Evolutionary conservation across 192 early-diverging fungal genomes (phyloP).

Genomic region (Entophlyctis luteolus): DNA sequence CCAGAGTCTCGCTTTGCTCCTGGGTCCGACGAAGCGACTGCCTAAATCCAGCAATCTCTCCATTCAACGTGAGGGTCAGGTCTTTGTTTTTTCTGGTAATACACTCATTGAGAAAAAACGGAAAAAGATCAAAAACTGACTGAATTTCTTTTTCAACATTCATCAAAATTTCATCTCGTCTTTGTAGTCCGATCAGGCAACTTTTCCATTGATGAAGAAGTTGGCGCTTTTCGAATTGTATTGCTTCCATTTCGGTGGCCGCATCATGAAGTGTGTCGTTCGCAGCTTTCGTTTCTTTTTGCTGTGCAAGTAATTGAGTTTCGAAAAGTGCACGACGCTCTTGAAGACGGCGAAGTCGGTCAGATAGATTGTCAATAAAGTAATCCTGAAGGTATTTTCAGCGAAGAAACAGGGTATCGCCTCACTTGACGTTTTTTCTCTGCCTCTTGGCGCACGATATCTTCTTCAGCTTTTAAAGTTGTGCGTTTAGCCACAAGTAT

Average conservation of each 20-base stretch:
- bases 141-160: conserved; percentile 44
- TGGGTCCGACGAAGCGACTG: conserved; percentile 40
- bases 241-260: conserved; percentile 60
- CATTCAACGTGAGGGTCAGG: conserved; percentile 36
- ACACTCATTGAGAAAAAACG: neutral
- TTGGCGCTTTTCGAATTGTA: conserved; percentile 61
- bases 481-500: conserved; percentile 56
- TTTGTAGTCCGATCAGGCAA: conserved; percentile 50
- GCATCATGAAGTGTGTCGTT: conserved; percentile 58
- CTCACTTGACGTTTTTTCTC: conserved; percentile 59
- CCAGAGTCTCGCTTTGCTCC: conserved; percentile 54
- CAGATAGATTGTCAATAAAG: conserved; percentile 56
- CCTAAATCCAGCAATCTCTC: conserved; percentile 51
- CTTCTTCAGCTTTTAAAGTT: conserved; percentile 62
- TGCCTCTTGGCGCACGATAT: conserved; percentile 53
- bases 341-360: conserved; percentile 51
- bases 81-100: conserved; percentile 47
- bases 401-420: neutral
- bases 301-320: conserved; percentile 52
- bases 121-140: conserved; percentile 2
- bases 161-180: conserved; percentile 50
- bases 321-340: conserved; percentile 54
- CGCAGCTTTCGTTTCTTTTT: conserved; percentile 54
- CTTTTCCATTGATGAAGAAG: conserved; percentile 62
- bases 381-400: conserved; percentile 43